Evolutionary conservation across 192 early-diverging fungal genomes (phyloP), one percentile per base, ranked within the genome.

Genomic region (Backusella westeae): DNA sequence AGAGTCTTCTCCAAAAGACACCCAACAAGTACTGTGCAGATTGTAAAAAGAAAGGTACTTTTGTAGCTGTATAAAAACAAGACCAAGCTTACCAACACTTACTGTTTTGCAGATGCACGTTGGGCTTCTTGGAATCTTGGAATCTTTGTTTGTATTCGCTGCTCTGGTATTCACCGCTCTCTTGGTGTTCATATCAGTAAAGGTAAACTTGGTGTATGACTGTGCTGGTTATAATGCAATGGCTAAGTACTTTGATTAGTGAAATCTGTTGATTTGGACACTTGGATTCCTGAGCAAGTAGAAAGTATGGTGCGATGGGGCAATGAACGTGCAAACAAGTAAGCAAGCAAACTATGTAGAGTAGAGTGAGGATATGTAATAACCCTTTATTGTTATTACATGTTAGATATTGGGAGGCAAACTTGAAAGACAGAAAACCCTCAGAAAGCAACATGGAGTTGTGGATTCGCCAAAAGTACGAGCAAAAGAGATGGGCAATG

Each of bases 171-270:
- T 65, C 94, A 95, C 80, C 88, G 94, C 8, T 93, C 91, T 7
- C 89, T 95, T 87, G 94, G 94, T 65, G 93, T 92, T 26, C 94
- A 95, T 79, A 94, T 95, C 73, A 90, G 89, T 53, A 91, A 94
- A 92, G 93, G 93, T 93, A 87, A 29, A 19, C 0, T 12, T 36
- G 21, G 67, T 10, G 12, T 4, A 36, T 32, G 32, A 3, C 2
- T 42, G n/a, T 21, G 32, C 32, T 75, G 34, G 41, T 35, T 42
- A 49, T 52, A 75, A 44, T 6, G 21, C 2, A 63, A 15, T 36
- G 36, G 14, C 73, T 52, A n/a, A 26, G 23, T 3, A 15, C 32
- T 15, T 35, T 66, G 38, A 7, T 36, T 74, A 93, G 94, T 95
- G n/a, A 95, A 95, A 80, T 91, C 90, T 46, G 92, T 93, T 7